Evolutionary conservation across 805 yeast genomes (phyloP).

Genomic region (Barnettozyma vustinii): DNA sequence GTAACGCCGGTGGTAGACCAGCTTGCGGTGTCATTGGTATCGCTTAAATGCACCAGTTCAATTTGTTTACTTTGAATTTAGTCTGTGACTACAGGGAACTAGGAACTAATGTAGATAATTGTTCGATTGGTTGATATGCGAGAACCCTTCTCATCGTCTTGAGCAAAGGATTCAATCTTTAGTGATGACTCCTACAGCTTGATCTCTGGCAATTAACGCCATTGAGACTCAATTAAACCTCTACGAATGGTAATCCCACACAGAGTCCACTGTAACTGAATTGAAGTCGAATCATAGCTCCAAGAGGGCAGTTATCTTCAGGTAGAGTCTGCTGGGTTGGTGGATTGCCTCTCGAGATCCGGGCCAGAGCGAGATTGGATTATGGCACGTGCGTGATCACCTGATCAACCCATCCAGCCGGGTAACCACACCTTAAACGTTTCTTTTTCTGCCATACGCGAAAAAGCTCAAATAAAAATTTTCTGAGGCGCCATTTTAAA

Average conservation of each 20-base stretch:
- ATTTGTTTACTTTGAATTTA: not conserved
- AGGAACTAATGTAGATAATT: not conserved
- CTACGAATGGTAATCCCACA: not conserved
- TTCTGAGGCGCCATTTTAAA: not conserved
- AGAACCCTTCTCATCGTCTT: too few relatives aligned
- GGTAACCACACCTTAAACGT: not conserved
- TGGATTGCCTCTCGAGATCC: too few relatives aligned
- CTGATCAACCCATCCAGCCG: not conserved
- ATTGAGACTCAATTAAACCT: not conserved
- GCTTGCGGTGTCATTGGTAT: conserved; percentile 97
- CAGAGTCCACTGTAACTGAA: not conserved
- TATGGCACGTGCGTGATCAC: not conserved
- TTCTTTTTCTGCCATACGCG: not conserved
- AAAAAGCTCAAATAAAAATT: not conserved
- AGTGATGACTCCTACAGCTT: not conserved
- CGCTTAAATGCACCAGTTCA: not conserved
- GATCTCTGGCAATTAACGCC: not conserved
- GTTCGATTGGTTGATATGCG: not conserved
- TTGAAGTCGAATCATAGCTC: too few relatives aligned
- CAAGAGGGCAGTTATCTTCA: too few relatives aligned
- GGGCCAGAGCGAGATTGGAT: not conserved
- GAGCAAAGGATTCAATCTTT: not conserved
- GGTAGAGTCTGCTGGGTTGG: not conserved
- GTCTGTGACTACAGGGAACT: not conserved
- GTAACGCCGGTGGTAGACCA: conserved; percentile 97